Base-by-base conservation (phyloP, 768 basidiomycete species). In the Austroboletus festivus region DNA sequence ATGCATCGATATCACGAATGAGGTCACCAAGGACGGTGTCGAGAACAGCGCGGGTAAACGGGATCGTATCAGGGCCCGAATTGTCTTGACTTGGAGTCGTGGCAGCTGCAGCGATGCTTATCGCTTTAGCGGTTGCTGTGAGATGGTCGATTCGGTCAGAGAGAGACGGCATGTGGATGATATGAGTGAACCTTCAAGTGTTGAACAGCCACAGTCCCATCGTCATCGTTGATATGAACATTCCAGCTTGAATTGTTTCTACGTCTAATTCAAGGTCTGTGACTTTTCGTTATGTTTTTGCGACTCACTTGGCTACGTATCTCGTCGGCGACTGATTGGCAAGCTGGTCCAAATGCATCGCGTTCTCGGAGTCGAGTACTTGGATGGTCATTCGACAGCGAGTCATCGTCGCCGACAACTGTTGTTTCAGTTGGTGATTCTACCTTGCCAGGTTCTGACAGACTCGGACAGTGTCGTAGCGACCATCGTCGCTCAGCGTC, bases 1-100 rank as follows among this genome's bases (percentile, higher is more conserved):
- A 81, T 9, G 83, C 73, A 54, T 90, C 87, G 51, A 84, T 73
- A 58, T 90, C 89, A 58, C 89, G 86, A 51, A 89, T 87, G 52
- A 90, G 80, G 58, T 89, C 84, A 37, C 83, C 83, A 9, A 90
- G 76, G 43, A 76, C 68, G 0, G 81, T 74, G 18, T 74, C 55
- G 21, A 91, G 80, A 9, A 89, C 77, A 3, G 89, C 86, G 44
- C 63, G 69, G 5, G 85, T 79, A 60, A 89, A 90, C 2, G 79
- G 65, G 11, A 54, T 54, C 4, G 49, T 46, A 16, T 38, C 21
- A 3, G 58, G 50, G 5, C 42, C 23, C 4, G 20, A 30, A 22
- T 54, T 56, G 40, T 68, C 48, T 3, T 60, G 52, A 46, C 51
- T 43, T 42, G 59, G 53, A 6, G 68, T 55, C 42, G 69, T 69